Conservation (phyloP, 2,329 filamentous ascomycete genomes). For the Colletotrichum navitas region DNA sequence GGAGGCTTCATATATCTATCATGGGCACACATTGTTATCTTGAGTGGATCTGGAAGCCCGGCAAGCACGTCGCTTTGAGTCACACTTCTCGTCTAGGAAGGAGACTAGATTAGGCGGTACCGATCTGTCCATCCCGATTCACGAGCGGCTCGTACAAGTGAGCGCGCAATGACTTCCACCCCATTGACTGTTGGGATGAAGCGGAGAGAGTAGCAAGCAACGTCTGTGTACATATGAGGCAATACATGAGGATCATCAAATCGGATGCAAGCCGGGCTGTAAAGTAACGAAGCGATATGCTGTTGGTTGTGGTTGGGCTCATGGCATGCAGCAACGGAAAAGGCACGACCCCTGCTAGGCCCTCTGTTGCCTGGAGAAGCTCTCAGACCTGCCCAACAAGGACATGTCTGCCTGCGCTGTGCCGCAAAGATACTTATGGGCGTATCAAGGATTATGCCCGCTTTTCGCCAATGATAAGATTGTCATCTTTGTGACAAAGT, state of each 20-base stretch:
- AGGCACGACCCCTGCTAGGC: not conserved
- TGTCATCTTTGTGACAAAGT: no score
- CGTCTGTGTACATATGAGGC: not conserved
- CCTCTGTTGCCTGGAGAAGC: not conserved
- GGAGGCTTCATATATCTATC: not conserved
- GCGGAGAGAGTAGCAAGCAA: not conserved
- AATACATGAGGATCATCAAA: not conserved
- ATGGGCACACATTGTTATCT: not conserved
- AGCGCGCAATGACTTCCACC: not conserved
- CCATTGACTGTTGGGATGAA: not conserved
- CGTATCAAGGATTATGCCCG: not conserved
- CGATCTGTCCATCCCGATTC: not conserved
- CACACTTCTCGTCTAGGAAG: not conserved
- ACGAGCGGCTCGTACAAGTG: not conserved
- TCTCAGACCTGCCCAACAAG: not conserved
- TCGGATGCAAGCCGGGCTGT: not conserved
- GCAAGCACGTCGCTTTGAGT: not conserved
- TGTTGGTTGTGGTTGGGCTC: not conserved
- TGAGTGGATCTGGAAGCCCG: no score
- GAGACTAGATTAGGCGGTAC: not conserved
- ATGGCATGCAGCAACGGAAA: not conserved
- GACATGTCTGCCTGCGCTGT: constrained; percentile 7
- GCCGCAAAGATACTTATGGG: not conserved
- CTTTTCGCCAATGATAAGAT: not conserved
- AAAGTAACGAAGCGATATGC: not conserved